Evolutionary conservation across 192 early-diverging fungal species (phyloP), one percentile per base, ranked within the genome.

Genomic region (Entophlyctis luteolus): DNA sequence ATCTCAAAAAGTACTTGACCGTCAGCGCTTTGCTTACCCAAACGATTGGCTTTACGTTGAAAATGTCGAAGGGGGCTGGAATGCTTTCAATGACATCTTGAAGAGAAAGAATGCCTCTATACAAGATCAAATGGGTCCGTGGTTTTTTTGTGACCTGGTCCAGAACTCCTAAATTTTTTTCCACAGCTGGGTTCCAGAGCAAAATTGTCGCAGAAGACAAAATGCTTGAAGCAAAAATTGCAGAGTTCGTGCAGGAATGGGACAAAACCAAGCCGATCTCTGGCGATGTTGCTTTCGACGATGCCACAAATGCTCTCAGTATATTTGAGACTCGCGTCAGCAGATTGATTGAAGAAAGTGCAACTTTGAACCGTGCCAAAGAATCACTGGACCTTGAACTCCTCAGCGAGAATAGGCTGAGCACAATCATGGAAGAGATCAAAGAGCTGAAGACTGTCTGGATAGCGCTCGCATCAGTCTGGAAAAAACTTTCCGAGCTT

Each of bases 31-130:
- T 80, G 88, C 91, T 73, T 97, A 96, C 75, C 92, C 94, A n/a
- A 72, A 63, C 34, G 94, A 98, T 71, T 98, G 96, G 95, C 72
- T 98, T 42, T 91, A 95, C 72, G 80, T 91, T 34, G 98, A 97
- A 55, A 92, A 97, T 66, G 82, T 98, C 16, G 94, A 94, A 42
- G 94, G 95, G 70, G 98, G 98, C 76, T 98, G 95, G 93, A 91
- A 89, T 71, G 90, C 95, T 2, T 95, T 98, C 58, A 93, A 90
- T 71, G 91, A 97, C 78, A 96, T 99, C 58, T 71, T 98, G 35
- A 80, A 78, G 52, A 84, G 90, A 72, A 97, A 98, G 86, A 89
- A 91, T 70, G 87, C 88, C 54, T 83, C 87, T 39, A 96, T 99
- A 66, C 90, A 95, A 65, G 91, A 97, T 56, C 98, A 98, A 72